A percentile compares a stretch with the other conserved stretches of the same genome.
Evolutionary conservation across 2,329 filamentous ascomycete genomes (phyloP).

Genomic region (Chlorencoelia australis): DNA sequence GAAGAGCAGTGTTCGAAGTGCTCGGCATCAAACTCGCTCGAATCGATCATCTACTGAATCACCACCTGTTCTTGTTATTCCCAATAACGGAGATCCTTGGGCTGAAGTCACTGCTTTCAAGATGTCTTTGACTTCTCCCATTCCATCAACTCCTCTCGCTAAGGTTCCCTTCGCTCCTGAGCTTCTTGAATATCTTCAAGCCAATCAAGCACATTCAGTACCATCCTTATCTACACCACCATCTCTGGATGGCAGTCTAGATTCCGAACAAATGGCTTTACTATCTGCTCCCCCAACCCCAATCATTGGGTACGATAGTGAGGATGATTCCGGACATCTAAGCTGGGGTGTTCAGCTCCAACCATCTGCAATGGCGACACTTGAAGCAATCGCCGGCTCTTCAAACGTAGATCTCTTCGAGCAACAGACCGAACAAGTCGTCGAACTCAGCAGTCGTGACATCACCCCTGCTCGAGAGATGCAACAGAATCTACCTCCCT

Average conservation of each 20-base stretch:
- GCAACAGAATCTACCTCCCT: slow-evolving; percentile 40
- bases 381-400: slow-evolving; percentile 59
- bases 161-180: slow-evolving; percentile 68
- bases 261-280: slow-evolving; percentile 75
- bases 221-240: slow-evolving; percentile 73
- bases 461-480: slow-evolving; percentile 38
- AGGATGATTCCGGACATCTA: slow-evolving; percentile 53
- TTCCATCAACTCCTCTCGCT: slow-evolving; percentile 53
- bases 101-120: slow-evolving; percentile 37
- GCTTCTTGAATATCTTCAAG: slow-evolving; percentile 61
- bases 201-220: slow-evolving; percentile 60
- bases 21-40: slow-evolving; percentile 18
- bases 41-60: slow-evolving; percentile 25
- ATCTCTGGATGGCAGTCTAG: slow-evolving; percentile 73
- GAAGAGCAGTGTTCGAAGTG: slow-evolving; percentile 21
- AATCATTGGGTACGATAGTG: slow-evolving; percentile 49
- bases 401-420: slow-evolving; percentile 53
- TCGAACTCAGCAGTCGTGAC: slow-evolving; percentile 34
- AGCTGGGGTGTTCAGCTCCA: slow-evolving; percentile 58
- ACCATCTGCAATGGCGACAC: slow-evolving; percentile 67
- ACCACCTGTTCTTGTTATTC: slow-evolving; percentile 43
- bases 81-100: slow-evolving; percentile 32
- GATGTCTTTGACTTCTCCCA: slow-evolving; percentile 41
- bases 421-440: slow-evolving; percentile 44
- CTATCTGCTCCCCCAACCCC: slow-evolving; percentile 82